Evolutionary conservation across 2,329 filamentous ascomycete species (phyloP).

Genomic region (Exophiala xenobiotica): DNA sequence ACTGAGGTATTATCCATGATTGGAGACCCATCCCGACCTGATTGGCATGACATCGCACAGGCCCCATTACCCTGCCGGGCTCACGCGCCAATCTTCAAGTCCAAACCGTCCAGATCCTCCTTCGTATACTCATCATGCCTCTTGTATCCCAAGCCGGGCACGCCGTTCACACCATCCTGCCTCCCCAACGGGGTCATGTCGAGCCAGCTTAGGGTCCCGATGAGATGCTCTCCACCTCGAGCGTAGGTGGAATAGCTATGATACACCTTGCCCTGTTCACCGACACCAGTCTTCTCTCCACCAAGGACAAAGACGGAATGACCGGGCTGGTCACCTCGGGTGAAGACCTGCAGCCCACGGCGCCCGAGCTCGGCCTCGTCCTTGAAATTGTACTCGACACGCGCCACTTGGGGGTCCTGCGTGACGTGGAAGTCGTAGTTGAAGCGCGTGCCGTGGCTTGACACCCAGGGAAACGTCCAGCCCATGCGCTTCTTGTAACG

Average conservation of each 20-base stretch:
- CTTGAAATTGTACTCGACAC: slow-evolving; percentile 34
- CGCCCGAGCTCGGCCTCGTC: slow-evolving; percentile 22
- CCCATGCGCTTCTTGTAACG: slow-evolving; percentile 40
- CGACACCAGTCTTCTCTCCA: slow-evolving; percentile 8
- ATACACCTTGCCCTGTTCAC: slow-evolving; percentile 35
- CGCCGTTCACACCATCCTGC: slow-evolving; percentile 19
- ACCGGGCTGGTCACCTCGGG: slow-evolving; percentile 39
- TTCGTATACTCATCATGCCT: slow-evolving; percentile 23
- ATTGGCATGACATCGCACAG: too few relatives aligned
- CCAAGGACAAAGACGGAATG: slow-evolving; percentile 40
- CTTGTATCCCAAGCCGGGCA: slow-evolving; percentile 19
- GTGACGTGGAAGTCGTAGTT: slow-evolving; percentile 45
- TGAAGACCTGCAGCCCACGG: slow-evolving; percentile 13
- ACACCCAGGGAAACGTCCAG: slow-evolving; percentile 42
- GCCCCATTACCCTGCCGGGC: too few relatives aligned
- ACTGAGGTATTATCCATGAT: too few relatives aligned
- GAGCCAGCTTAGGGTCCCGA: slow-evolving; percentile 19
- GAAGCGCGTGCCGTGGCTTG: slow-evolving; percentile 38
- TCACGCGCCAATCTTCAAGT: background rate
- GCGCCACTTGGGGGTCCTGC: slow-evolving; percentile 33
- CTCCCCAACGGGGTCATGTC: slow-evolving; percentile 23
- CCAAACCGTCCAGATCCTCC: slow-evolving; percentile 17
- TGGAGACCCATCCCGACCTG: too few relatives aligned
- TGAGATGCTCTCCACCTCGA: slow-evolving; percentile 17
- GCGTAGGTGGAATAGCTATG: slow-evolving; percentile 38